These are phyloP conservation scores for Lyophyllum decastes DNA, from an alignment of 768 basidiomycete genomes.

Conservation along the genomic window DNA sequence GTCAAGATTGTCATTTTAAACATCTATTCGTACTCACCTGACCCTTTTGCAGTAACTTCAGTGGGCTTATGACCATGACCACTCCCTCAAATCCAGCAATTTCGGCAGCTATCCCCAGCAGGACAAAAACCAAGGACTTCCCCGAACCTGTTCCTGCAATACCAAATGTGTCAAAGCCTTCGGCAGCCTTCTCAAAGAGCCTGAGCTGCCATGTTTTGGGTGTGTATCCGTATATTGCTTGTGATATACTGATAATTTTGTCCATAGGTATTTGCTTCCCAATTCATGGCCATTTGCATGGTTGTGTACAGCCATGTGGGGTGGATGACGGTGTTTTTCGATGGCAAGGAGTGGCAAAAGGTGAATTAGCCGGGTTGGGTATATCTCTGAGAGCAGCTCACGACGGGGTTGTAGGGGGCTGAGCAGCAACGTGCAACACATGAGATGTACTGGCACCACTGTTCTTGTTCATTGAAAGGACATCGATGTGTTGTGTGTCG, in stretches of 20 bases:
- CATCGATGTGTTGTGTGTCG: too few relatives aligned
- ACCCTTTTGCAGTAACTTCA: constrained; percentile 15
- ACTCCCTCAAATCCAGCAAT: constrained; percentile 2
- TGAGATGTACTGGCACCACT: too few relatives aligned
- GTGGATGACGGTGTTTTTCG: neutral
- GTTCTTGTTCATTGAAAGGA: too few relatives aligned
- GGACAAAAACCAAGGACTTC: constrained; percentile 12
- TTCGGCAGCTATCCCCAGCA: constrained; percentile 10
- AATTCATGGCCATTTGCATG: neutral
- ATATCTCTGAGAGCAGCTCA: neutral
- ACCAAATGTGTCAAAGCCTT: constrained; percentile 8
- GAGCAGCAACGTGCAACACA: neutral
- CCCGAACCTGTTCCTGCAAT: constrained; percentile 13
- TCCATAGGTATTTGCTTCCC: neutral
- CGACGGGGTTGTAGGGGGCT: neutral
- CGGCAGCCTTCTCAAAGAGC: neutral
- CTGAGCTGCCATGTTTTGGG: constrained; percentile 1
- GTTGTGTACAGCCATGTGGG: neutral
- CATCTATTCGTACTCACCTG: constrained; percentile 5
- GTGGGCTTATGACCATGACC: constrained; percentile 13
- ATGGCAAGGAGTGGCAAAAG: constrained; percentile 1
- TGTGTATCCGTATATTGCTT: neutral
- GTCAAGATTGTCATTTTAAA: too few relatives aligned
- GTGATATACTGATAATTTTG: neutral
- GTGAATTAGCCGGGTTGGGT: neutral